Base-by-base conservation (phyloP, 345 rosid species). In the Geranium rotundifolium region DNA sequence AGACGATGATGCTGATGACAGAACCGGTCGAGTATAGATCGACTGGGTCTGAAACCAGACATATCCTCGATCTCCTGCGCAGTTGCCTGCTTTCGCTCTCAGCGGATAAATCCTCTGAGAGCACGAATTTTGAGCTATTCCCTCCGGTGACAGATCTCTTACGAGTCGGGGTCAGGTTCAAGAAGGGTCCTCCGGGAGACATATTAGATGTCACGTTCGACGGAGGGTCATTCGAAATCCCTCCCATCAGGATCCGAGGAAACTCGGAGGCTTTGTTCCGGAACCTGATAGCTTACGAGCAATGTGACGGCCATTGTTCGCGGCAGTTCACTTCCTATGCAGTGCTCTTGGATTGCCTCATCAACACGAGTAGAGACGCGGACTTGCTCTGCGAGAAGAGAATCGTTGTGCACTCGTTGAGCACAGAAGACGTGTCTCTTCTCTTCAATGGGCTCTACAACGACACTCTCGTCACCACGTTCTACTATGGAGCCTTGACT, bases 201-300 rank as follows among this genome's bases (percentile, higher is more conserved):
- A 12, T 41, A 61, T 19, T 61, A 37, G 7, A n/a, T 27, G 23
- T 69, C 29, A 50, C 18, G 18, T 73, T 69, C 10, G 8, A 3
- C 15, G 29, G 62, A 0, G 77, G 73, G 1, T 0, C 2, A 20
- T 50, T 69, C 3, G 70, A 69, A 37, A 68, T 73, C 39, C 66
- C 73, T 5, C 50, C 60, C 0, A 16, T 73, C 29, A 16, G 30
- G 0, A 58, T 73, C 20, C 69, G 56, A 18, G 73, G 65, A 17
- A 34, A 30, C 0, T 64, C 69, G 27, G 73, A 69, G 54, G 6
- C 69, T 16, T 37, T 65, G 57, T 69, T 69, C 18, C 59, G 64
- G 49, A 73, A 73, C 56, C 60, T 73, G 39, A 73, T 73, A 61
- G 65, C 69, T 63, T 73, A 54, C 8, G 76, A 73, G 63, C 67